These are phyloP conservation scores for Rhododendron henanense DNA, from an alignment of 148 eudicot genomes.

Conservation along the genomic window DNA sequence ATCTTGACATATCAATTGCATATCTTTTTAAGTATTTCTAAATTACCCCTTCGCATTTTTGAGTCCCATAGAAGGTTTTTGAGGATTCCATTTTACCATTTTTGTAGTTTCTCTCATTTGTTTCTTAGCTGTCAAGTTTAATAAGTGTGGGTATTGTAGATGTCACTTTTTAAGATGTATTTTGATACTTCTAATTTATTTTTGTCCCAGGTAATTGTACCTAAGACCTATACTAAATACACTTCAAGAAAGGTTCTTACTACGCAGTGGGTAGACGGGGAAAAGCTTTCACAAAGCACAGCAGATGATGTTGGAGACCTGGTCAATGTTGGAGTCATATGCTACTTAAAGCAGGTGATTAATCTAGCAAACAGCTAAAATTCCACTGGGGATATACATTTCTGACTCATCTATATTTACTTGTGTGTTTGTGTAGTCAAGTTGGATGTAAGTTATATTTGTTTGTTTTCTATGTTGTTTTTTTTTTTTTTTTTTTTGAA, in stretches of 20 bases:
- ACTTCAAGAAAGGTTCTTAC: slow-evolving; percentile 98
- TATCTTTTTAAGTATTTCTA: background rate
- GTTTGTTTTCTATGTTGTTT: background rate
- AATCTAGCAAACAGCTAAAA: background rate
- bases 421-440: background rate
- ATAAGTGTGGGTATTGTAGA: background rate
- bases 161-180: background rate
- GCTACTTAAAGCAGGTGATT: slow-evolving; percentile 98
- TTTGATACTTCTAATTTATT: background rate
- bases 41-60: background rate
- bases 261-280: slow-evolving; percentile 93
- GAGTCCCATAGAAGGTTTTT: background rate
- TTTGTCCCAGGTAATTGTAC: slow-evolving; percentile 72
- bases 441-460: background rate
- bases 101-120: background rate
- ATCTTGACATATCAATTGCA: background rate
- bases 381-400: background rate
- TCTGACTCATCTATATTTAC: background rate
- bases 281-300: slow-evolving; percentile 96
- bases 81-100: background rate
- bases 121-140: background rate
- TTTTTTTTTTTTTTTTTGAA: too few relatives aligned
- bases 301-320: slow-evolving; percentile 94
- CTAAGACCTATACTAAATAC: slow-evolving; percentile 79
- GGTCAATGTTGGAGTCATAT: slow-evolving; percentile 98